A percentile compares a stretch with the other conserved stretches of the same genome.
Evolutionary conservation across 345 rosid species (phyloP).

Genomic region (Populus alba): DNA sequence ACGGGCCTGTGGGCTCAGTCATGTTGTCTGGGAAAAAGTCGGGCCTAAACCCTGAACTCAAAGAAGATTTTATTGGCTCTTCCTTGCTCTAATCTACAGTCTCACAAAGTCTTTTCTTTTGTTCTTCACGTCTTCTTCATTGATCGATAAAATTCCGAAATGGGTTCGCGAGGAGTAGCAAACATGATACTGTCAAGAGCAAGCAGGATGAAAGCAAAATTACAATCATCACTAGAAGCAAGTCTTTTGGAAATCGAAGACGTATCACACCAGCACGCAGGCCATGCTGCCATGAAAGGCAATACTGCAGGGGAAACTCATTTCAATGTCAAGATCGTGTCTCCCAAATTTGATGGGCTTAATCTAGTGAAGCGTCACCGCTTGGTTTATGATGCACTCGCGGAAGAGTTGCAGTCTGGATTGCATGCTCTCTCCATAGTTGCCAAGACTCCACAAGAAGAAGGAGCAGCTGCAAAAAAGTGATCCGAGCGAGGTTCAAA

Average conservation of each 20-base stretch:
- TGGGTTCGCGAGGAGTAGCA: constrained; percentile 38
- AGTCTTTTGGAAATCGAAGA: constrained; percentile 53
- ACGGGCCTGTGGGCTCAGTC: no score
- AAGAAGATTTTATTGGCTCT: no score
- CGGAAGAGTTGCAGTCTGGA: constrained; percentile 50
- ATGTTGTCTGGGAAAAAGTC: no score
- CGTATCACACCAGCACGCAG: constrained; percentile 72
- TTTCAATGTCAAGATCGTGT: constrained; percentile 53
- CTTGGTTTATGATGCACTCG: constrained; percentile 50
- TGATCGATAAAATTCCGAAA: background rate
- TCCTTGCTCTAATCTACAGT: no score
- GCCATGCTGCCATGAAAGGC: constrained; percentile 50
- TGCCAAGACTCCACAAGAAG: constrained; percentile 53
- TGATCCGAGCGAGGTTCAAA: background rate
- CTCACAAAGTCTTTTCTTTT: no score
- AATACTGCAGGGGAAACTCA: constrained; percentile 46
- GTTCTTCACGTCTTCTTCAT: no score
- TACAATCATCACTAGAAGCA: constrained; percentile 39
- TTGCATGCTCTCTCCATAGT: constrained; percentile 62
- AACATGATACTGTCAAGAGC: constrained; percentile 35
- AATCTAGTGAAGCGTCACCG: constrained; percentile 54
- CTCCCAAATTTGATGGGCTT: constrained; percentile 45
- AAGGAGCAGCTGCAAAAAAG: background rate
- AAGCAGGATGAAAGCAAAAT: constrained; percentile 38
- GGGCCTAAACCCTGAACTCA: no score